Base-by-base conservation (phyloP, 1,284 basidiomycete genomes). In the Cryptococcus sp. region DNA sequence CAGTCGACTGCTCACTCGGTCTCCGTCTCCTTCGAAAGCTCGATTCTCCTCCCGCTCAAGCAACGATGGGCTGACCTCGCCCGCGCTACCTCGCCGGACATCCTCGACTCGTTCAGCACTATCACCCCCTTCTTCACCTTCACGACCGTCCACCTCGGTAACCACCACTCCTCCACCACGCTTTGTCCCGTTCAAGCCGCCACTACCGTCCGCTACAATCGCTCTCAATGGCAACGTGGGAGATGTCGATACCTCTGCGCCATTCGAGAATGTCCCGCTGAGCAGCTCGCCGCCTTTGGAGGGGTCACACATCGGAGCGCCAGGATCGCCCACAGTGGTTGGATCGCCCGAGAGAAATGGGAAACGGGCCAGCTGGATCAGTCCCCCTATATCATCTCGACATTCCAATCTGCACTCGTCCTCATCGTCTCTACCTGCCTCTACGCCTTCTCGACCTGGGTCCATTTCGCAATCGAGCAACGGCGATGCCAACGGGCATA, bases 181-280 rank as follows among this genome's bases (percentile, higher is more conserved):
- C 5, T 50, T 47, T 32, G 23, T 47, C 16, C 32, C 34, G 16
- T 42, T 48, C 21, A 52, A 56, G 43, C 59, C 54, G 6, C 9
- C 51, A 4, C 19, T 57, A 40, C 48, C 54, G 14, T 44, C 48
- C 32, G 47, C 43, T 11, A 47, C 47, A 3, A 35, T 52, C 18
- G 48, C 53, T 47, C 24, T 23, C 22, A 22, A 51, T 41, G 16
- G 59, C 38, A 25, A 50, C 5, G 44, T 31, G 7, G 45, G 34
- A 1, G 52, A 52, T n/a, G 45, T 36, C 1, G 62, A 63, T 45
- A 44, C 50, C 9, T 38, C 49, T 0, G 59, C 54, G n/a, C 60
- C 63, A 11, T 70, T 66, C 50, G 68, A 70, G 51, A 63, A 62
- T 2, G 63, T 70, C 12, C 53, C 63, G 4, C 46, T 70, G 1